Evolutionary conservation across 2,329 filamentous ascomycete genomes (phyloP).

Genomic region (Ceratocystis colombiana): DNA sequence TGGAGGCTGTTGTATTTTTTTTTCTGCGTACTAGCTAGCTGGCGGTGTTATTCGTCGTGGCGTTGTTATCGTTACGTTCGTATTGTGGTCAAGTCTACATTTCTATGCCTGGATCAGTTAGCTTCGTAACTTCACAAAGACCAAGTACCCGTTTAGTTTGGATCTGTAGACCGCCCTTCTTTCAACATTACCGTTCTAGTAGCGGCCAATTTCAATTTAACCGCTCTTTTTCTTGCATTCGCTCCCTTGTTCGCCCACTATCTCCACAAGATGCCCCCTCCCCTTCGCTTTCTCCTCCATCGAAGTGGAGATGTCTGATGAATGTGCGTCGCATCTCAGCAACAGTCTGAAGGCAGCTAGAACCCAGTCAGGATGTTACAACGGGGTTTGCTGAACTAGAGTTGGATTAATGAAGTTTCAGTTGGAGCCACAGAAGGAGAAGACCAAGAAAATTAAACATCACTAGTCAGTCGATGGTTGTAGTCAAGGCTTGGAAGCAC

Average conservation of each 20-base stretch:
- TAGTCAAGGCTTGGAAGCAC: not conserved
- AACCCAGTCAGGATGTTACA: not conserved
- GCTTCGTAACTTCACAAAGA: not conserved
- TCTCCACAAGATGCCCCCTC: not conserved
- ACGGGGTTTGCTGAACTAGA: not conserved
- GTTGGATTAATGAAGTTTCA: conserved; percentile 4
- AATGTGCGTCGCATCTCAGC: not conserved
- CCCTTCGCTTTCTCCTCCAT: not conserved
- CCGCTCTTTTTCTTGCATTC: not conserved
- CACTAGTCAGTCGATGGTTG: not conserved
- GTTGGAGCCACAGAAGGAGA: not conserved
- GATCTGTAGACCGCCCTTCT: too few relatives aligned
- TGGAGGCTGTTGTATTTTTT: too few relatives aligned
- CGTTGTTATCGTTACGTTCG: not conserved
- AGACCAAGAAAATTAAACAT: not conserved
- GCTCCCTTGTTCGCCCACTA: conserved; percentile 1
- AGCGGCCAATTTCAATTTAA: not conserved
- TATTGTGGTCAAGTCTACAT: not conserved
- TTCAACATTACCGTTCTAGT: too few relatives aligned
- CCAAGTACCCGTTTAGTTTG: too few relatives aligned
- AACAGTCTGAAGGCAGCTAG: not conserved
- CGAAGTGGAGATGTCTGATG: conserved; percentile 4
- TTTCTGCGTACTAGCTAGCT: not conserved
- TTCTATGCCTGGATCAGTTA: not conserved
- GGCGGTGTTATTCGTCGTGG: not conserved